Evolutionary conservation across 2,329 filamentous ascomycete genomes (phyloP).

Genomic region (Catunica adiposa): DNA sequence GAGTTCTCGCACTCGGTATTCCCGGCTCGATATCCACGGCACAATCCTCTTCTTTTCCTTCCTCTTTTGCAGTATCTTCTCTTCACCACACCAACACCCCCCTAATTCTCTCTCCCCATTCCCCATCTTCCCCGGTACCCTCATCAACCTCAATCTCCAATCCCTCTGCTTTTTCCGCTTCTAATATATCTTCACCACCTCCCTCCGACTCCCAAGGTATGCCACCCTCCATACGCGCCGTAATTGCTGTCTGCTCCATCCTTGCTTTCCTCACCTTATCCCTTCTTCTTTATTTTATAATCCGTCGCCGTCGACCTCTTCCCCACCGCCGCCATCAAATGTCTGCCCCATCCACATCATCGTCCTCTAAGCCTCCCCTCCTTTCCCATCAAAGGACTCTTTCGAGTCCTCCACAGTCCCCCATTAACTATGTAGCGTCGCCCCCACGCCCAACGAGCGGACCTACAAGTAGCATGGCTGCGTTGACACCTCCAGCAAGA

Average conservation of each 20-base stretch:
- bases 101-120: background rate
- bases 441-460: conserved; percentile 4
- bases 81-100: background rate
- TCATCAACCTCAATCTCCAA: background rate
- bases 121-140: background rate
- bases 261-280: conserved; percentile 3
- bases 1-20: background rate
- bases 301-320: background rate
- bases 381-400: background rate
- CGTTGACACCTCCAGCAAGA: conserved; percentile 7
- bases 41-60: no score
- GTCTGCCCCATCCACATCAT: background rate
- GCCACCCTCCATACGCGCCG: conserved; percentile 4
- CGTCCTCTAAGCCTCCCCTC: conserved; percentile 4
- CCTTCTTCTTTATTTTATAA: conserved; percentile 6
- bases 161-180: background rate
- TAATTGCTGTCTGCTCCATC: conserved; percentile 10
- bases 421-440: background rate
- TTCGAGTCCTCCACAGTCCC: conserved; percentile 4
- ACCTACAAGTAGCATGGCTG: background rate
- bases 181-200: background rate
- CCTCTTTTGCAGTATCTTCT: no score
- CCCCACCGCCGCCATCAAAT: background rate
- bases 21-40: background rate
- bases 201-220: conserved; percentile 1